These are phyloP conservation scores for Clarireedia sp. DNA, from an alignment of 2,329 filamentous ascomycete species.

Conservation along the genomic window DNA sequence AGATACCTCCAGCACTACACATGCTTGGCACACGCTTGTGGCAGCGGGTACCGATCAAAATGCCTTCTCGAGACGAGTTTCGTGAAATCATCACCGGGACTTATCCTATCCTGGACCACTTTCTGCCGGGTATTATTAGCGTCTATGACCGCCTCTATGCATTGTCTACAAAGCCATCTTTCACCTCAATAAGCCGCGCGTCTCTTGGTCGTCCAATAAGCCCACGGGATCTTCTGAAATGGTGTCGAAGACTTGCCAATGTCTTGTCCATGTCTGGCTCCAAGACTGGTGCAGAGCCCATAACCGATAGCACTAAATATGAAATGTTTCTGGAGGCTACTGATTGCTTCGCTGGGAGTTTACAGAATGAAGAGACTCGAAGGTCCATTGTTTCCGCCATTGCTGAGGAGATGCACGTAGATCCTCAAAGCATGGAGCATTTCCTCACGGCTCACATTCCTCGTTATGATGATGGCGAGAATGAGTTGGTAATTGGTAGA, in stretches of 20 bases:
- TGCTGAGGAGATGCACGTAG: constrained; percentile 80
- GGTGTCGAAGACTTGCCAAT: constrained; percentile 69
- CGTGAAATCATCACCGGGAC: constrained; percentile 62
- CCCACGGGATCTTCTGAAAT: constrained; percentile 79
- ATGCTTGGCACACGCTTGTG: constrained; percentile 83
- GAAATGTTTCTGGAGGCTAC: constrained; percentile 89
- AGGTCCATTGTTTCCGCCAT: constrained; percentile 58
- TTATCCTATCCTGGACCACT: constrained; percentile 61
- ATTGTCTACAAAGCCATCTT: constrained; percentile 35
- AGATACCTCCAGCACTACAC: constrained; percentile 55
- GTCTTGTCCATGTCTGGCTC: constrained; percentile 55
- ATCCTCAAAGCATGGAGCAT: constrained; percentile 72
- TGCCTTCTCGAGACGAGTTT: constrained; percentile 63
- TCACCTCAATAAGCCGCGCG: constrained; percentile 40
- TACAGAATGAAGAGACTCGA: constrained; percentile 58
- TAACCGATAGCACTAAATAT: constrained; percentile 65
- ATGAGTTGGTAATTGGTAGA: constrained; percentile 56
- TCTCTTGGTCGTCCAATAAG: constrained; percentile 48
- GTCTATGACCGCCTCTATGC: constrained; percentile 49
- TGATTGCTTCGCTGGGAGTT: constrained; percentile 82
- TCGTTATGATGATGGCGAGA: constrained; percentile 53
- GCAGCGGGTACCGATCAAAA: constrained; percentile 63
- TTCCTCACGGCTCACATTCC: constrained; percentile 69
- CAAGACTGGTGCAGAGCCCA: constrained; percentile 59
- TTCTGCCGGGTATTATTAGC: constrained; percentile 49